Base-by-base conservation (phyloP, 768 basidiomycete genomes). In the Boletales sp. region DNA sequence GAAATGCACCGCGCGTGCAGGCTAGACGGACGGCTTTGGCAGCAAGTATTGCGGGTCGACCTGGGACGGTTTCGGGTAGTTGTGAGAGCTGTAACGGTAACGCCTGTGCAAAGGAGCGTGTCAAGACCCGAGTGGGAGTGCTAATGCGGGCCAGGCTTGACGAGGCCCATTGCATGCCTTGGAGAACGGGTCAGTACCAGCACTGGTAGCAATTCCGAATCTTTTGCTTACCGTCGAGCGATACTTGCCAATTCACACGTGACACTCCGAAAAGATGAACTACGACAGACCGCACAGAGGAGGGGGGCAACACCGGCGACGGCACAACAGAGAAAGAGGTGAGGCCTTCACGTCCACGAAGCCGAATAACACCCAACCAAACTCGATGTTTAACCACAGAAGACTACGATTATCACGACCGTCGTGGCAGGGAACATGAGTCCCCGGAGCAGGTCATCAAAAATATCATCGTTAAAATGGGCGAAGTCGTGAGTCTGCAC, bases 391-490 rank as follows among this genome's bases (percentile, higher is more conserved):
- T 27, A 27, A 37, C 41, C 13, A 50, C 58, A 85, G 87, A 88
- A 59, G 85, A 88, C 69, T 79, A 78, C 39, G 72, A 75, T 21
- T 54, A 67, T 52, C 80, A 84, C 53, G 81, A 86, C 70, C 77
- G 81, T 36, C 79, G 85, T 32, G 78, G 81, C 48, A 27, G 24
- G 24, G 83, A 87, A 35, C 72, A 75, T 57, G 88, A 90, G 55
- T 79, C 85, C 3, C 86, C 87, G 5, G 86, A 88, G 55, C 80
- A 90, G 52, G 85, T 79, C 61, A 71, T 90, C 34, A 83, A 80
- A 64, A 74, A 71, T 43, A 70, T 78, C 38, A 84, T 92, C 54
- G 71, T 90, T 59, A 85, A 82, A 60, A 71, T 87, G 45, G 90
- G 89, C 37, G 90, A 92, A 77, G 87, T 89, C 68, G 90, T 90